phyloP scores from a whole-genome alignment of 2,329 filamentous ascomycete genomes.

The Metarhizium anisopliae region DNA sequence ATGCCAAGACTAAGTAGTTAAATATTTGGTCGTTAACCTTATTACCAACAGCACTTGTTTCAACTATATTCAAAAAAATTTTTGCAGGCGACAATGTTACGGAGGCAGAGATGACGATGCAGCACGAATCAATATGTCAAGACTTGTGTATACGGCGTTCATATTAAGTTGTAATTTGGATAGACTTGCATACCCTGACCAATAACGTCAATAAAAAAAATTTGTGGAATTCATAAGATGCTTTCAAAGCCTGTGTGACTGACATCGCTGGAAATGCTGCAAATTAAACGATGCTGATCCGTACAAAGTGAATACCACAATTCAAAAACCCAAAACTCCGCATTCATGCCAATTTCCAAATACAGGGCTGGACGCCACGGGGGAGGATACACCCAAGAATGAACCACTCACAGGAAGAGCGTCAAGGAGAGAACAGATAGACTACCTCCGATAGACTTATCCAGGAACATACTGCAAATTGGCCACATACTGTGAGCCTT shows the following conservation, averaged over 20 bases:
- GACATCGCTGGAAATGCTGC: slow-evolving; percentile 1
- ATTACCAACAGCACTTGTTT: too few species aligned
- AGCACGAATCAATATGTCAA: not conserved
- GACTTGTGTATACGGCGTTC: not conserved
- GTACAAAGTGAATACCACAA: not conserved
- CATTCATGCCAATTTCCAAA: slow-evolving; percentile 2
- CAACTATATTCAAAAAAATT: too few species aligned
- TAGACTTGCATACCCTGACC: not conserved
- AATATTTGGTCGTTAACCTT: too few species aligned
- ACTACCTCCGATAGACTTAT: not conserved
- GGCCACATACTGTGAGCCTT: slow-evolving; percentile 14
- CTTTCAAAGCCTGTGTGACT: not conserved
- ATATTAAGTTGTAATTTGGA: too few species aligned
- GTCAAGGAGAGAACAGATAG: not conserved
- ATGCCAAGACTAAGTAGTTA: not conserved
- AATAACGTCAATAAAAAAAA: not conserved
- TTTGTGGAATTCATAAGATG: not conserved
- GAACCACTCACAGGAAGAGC: not conserved
- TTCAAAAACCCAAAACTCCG: slow-evolving; percentile 7
- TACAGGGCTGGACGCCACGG: not conserved
- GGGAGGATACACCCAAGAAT: not conserved
- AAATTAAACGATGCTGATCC: not conserved
- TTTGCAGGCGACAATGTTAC: too few species aligned
- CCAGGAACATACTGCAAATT: slow-evolving; percentile 22
- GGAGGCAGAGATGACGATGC: too few species aligned